phyloP scores from a whole-genome alignment of 1,284 basidiomycete genomes.

The Cystobasidiaceae sp. region DNA sequence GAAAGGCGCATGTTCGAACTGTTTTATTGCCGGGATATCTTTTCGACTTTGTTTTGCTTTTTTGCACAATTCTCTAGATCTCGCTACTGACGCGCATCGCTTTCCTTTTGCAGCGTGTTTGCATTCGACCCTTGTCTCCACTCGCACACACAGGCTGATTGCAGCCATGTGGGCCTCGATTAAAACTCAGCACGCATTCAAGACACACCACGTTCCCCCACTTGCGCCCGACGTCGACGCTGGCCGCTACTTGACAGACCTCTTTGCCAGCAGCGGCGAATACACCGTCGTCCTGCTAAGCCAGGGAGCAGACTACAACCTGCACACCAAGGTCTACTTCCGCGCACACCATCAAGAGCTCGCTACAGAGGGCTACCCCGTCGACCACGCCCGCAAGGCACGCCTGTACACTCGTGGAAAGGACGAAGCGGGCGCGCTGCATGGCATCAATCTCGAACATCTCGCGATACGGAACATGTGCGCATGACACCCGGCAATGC shows the following conservation, averaged over 20 bases:
- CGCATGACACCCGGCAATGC: not conserved
- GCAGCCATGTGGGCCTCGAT: not conserved
- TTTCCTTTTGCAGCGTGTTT: not conserved
- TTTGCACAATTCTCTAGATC: not conserved
- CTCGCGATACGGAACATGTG: constrained; percentile 36
- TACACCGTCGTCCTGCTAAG: constrained; percentile 37
- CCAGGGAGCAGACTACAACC: constrained; percentile 29
- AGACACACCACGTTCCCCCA: not conserved
- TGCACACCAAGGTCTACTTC: constrained; percentile 35
- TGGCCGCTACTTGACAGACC: constrained; percentile 32
- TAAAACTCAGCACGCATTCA: not conserved
- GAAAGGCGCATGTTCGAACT: constrained; percentile 24
- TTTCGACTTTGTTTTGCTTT: constrained; percentile 22
- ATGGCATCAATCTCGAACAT: constrained; percentile 32
- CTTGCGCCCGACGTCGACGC: constrained; percentile 29
- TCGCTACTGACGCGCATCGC: not conserved
- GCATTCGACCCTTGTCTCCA: not conserved
- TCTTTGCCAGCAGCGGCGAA: constrained; percentile 37
- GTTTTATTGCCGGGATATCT: not conserved
- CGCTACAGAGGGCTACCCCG: constrained; percentile 40
- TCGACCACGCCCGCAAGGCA: constrained; percentile 35
- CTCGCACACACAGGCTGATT: not conserved
- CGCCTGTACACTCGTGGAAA: constrained; percentile 38
- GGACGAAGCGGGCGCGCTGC: constrained; percentile 37
- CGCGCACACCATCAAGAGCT: constrained; percentile 34